Base-by-base conservation (phyloP, 768 basidiomycete genomes). In the Hypholoma fasciculare region DNA sequence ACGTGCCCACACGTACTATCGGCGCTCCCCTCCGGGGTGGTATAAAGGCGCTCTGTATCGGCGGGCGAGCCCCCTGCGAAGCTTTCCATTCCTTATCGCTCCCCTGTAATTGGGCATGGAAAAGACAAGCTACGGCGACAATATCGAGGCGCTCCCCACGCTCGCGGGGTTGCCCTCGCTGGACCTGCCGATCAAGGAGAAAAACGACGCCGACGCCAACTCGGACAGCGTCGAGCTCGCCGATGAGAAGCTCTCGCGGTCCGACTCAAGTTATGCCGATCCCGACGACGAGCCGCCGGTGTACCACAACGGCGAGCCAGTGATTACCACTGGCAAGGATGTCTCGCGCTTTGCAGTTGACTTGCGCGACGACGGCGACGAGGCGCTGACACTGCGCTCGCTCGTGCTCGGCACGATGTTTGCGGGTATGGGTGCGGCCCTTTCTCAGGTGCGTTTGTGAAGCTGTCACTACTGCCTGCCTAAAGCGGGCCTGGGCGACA, bases 301-400 rank as follows among this genome's bases (percentile, higher is more conserved):
- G 44, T 70, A 63, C 37, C 62, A 67, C 47, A 74, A 77, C 20
- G 76, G 76, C 27, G 77, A 78, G 65, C 76, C 76, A 1, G 70
- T 78, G n/a, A 71, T 78, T 50, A 74, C 69, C 3, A 74, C 69
- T 48, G 83, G 83, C 36, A 66, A 60, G 47, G 83, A 85, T 63
- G 82, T 85, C 55, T 83, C 83, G 0, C 74, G 73, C 30, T 83
- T 77, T 60, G 77, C 80, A n/a, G 75, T 86, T 57, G 84, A 85
- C 63, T 44, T 80, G 19, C 76, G 83, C 23, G 86, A 87, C 67
- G 84, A 86, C 62, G 81, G 77, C 12, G 85, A 85, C 52, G 70
- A 74, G 16, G 77, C 85, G 1, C 65, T 86, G 26, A 86, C 84
- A 0, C 79, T 87, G 63, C 74, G 85, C 23, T 86, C 85, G 3